Evolutionary conservation across 2,329 filamentous ascomycete genomes (phyloP).

Genomic region (Aspergillus caelatus): DNA sequence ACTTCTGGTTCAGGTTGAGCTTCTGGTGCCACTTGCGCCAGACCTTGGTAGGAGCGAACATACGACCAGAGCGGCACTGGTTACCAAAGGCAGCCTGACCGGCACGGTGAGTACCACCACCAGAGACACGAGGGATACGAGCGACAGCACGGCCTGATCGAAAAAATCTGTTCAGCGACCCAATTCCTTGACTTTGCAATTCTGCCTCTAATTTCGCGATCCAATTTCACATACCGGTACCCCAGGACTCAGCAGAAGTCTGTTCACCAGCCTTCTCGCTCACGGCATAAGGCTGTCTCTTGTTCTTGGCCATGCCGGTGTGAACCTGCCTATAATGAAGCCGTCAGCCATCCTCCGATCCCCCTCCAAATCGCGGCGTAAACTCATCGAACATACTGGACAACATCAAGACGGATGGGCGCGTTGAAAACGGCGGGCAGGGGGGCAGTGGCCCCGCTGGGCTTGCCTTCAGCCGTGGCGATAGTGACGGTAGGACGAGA

Average conservation of each 20-base stretch:
- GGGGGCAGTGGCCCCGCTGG: constrained; percentile 85
- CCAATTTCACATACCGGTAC: constrained; percentile 76
- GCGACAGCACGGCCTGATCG: constrained; percentile 89
- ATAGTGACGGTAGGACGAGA: constrained; percentile 97
- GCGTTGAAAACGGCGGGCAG: constrained; percentile 96
- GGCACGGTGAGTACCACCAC: constrained; percentile 99
- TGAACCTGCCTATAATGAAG: constrained; percentile 67
- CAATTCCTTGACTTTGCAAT: not conserved
- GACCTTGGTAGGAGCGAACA: constrained; percentile 99
- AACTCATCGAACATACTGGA: constrained; percentile 69
- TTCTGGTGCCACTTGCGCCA: constrained; percentile 99
- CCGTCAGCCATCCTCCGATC: constrained; percentile 36
- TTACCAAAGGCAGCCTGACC: constrained; percentile 99
- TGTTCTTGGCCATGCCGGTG: constrained; percentile 99
- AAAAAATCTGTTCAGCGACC: constrained; percentile 16
- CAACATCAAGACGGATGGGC: constrained; percentile 98
- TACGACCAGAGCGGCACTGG: constrained; percentile 99
- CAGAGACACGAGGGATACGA: constrained; percentile 99
- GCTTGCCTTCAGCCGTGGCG: constrained; percentile 92
- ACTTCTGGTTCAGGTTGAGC: constrained; percentile 99
- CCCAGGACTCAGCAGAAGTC: constrained; percentile 99
- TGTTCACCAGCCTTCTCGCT: constrained; percentile 99
- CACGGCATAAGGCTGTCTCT: constrained; percentile 98
- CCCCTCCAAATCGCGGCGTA: constrained; percentile 14
- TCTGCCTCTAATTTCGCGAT: not conserved